phyloP scores from a whole-genome alignment of 768 basidiomycete genomes.

The Suillus subaureus region DNA sequence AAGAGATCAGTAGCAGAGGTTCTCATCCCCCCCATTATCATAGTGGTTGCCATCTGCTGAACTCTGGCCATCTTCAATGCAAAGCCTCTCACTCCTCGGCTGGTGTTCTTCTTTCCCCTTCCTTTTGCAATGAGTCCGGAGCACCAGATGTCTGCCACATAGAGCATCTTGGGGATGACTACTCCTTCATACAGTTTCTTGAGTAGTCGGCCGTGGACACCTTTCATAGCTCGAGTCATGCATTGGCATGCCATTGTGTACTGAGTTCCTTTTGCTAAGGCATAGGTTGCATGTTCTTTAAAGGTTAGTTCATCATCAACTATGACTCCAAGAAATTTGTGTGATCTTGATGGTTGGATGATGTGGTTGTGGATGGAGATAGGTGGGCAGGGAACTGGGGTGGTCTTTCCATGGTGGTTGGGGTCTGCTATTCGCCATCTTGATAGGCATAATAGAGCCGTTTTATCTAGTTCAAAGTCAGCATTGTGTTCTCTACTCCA shows the following conservation, averaged over 20 bases:
- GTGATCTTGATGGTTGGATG: background rate
- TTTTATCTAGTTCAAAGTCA: too few species aligned
- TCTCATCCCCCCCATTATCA: slow-evolving; percentile 17
- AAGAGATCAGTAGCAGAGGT: slow-evolving; percentile 20
- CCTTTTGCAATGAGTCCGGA: background rate
- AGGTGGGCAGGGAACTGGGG: background rate
- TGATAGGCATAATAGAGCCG: too few species aligned
- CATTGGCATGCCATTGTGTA: slow-evolving; percentile 5
- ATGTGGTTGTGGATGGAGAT: background rate
- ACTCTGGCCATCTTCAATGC: slow-evolving; percentile 5
- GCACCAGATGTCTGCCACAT: slow-evolving; percentile 15
- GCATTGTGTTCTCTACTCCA: too few species aligned
- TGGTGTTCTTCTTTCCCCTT: background rate
- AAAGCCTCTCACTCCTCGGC: slow-evolving; percentile 1
- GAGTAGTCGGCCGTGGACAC: background rate
- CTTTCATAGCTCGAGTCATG: background rate
- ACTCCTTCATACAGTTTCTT: slow-evolving; percentile 6
- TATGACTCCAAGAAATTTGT: slow-evolving; percentile 8
- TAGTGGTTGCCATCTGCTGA: slow-evolving; percentile 3
- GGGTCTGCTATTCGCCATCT: background rate
- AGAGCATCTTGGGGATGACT: slow-evolving; percentile 15
- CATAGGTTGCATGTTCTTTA: background rate
- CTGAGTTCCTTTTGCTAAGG: background rate
- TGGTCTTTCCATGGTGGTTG: background rate
- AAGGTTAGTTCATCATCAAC: background rate